A percentile compares a stretch with the other conserved stretches of the same genome.
These are phyloP conservation scores for Camellia granthamiana DNA, from an alignment of 148 eudicot species.

Conservation along the genomic window DNA sequence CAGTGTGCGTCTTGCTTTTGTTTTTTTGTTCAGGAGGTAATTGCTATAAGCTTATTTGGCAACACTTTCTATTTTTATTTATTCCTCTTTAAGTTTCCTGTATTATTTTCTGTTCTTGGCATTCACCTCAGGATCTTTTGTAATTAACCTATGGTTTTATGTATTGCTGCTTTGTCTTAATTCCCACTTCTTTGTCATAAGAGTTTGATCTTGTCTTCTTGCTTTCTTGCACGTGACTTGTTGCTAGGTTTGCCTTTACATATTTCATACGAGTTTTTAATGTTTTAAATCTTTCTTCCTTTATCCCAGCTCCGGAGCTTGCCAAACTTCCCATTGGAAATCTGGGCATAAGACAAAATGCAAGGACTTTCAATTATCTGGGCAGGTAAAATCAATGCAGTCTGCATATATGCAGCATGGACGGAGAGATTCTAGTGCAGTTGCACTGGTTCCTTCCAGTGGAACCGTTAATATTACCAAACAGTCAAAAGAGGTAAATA, in stretches of 20 bases:
- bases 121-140: background rate
- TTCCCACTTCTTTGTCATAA: background rate
- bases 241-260: background rate
- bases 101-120: background rate
- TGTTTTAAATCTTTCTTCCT: background rate
- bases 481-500: constrained; percentile 49
- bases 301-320: constrained; percentile 51
- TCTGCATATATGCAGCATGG: constrained; percentile 22
- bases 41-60: background rate
- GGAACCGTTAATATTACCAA: constrained; percentile 32
- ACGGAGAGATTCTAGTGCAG: constrained; percentile 22
- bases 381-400: constrained; percentile 23
- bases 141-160: background rate
- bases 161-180: background rate
- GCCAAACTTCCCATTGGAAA: constrained; percentile 70
- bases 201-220: background rate
- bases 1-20: background rate
- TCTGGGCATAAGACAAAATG: constrained; percentile 69
- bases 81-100: background rate
- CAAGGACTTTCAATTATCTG: constrained; percentile 33
- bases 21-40: background rate
- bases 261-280: background rate
- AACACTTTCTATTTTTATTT: background rate
- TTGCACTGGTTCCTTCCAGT: constrained; percentile 35
- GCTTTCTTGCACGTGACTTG: background rate